Conservation (phyloP, 73 alveolate genomes). For the Paramecium caudatum region DNA sequence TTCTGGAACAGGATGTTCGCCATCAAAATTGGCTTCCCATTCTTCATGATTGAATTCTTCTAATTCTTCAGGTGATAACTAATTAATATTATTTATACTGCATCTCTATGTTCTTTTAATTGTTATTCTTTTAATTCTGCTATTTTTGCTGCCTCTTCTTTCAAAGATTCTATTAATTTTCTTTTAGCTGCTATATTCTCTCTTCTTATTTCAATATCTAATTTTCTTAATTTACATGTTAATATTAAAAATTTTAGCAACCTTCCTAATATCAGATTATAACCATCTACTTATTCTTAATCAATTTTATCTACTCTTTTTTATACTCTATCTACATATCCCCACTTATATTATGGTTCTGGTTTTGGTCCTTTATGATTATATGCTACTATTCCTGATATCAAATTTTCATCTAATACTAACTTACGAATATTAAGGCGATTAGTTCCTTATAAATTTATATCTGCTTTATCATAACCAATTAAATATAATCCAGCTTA, state of each 20-base stretch:
- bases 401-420: slow-evolving; percentile 83
- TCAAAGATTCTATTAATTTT: slow-evolving; percentile 35
- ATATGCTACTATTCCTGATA: slow-evolving; percentile 71
- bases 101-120: slow-evolving; percentile 68
- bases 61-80: slow-evolving; percentile 63
- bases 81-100: neutral
- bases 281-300: slow-evolving; percentile 57
- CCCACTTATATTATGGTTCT: slow-evolving; percentile 89
- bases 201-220: slow-evolving; percentile 74
- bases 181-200: slow-evolving; percentile 54
- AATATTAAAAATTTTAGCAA: slow-evolving; percentile 54
- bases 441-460: slow-evolving; percentile 91
- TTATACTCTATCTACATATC: slow-evolving; percentile 73
- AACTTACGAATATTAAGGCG: slow-evolving; percentile 95
- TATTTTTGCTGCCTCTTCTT: slow-evolving; percentile 49
- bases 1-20: slow-evolving; percentile 47
- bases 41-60: slow-evolving; percentile 64
- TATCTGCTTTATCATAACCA: slow-evolving; percentile 82
- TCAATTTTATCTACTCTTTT: slow-evolving; percentile 72
- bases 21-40: slow-evolving; percentile 60
- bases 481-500: slow-evolving; percentile 91
- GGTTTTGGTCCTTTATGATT: slow-evolving; percentile 93
- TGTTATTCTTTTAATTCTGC: neutral
- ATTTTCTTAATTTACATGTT: slow-evolving; percentile 67
- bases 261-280: slow-evolving; percentile 70